Percentiles rank a stretch among this genome's conserved stretches.
Conservation (phyloP, 306 rosid species). For the Malus sieversii region DNA sequence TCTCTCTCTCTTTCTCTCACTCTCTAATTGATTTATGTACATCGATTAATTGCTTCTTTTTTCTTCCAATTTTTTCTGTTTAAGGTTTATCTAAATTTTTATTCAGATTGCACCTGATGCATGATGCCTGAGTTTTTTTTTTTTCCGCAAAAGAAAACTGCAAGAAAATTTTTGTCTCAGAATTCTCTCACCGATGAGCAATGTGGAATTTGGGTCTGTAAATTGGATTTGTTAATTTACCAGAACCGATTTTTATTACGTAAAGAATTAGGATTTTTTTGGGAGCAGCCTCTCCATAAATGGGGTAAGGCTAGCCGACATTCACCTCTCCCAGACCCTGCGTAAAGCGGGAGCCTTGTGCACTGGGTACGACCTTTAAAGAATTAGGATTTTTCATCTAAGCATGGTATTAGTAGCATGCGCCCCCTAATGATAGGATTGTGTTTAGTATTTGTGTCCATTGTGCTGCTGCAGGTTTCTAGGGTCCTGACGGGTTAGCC, state of each 20-base stretch:
- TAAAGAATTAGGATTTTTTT: not conserved
- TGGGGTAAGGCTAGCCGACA: too few species aligned
- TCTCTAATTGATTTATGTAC: not conserved
- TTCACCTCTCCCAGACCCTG: too few species aligned
- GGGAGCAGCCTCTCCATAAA: too few species aligned
- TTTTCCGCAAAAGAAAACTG: too few species aligned
- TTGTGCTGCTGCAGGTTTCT: slow-evolving; percentile 3
- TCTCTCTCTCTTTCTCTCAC: not conserved
- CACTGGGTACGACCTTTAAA: too few species aligned
- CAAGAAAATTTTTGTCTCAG: too few species aligned
- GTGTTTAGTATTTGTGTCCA: not conserved
- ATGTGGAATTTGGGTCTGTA: not conserved
- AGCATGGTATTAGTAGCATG: not conserved
- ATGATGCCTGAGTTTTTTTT: too few species aligned
- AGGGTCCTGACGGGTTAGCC: not conserved
- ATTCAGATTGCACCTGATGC: not conserved
- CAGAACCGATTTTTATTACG: not conserved
- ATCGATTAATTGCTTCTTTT: not conserved
- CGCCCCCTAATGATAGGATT: not conserved
- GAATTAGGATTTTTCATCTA: not conserved
- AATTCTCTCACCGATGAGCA: not conserved
- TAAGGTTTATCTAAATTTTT: not conserved
- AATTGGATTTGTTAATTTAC: not conserved
- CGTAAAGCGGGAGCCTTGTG: too few species aligned
- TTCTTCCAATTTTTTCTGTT: not conserved